Evolutionary conservation across 441 rosid species (phyloP), one percentile per base, ranked within the genome.

Genomic region (Biscutella laevigata): DNA sequence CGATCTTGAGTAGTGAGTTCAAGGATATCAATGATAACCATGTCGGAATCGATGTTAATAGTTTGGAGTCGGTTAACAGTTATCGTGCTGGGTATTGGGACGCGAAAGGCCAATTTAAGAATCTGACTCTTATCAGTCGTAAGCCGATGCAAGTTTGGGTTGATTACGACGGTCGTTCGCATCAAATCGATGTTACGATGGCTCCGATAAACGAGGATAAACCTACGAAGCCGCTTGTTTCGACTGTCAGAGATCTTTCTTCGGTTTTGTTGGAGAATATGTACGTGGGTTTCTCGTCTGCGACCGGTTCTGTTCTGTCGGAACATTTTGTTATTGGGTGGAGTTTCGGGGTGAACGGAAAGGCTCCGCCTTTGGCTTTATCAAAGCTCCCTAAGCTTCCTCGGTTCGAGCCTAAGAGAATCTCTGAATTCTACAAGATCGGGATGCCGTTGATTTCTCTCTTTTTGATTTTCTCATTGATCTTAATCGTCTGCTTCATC

Each of bases 261-360:
- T 44, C 73, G 4, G 56, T 78, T 43, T 12, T 85, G 29, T n/a
- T 6, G 1, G 77, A 78, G 5, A 57, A 46, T 4, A 88, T 88
- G 97, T 83, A 42, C 20, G 79, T 83, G 12, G 95, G 97, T 2
- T 88, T 88, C 59, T 83, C 95, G 5, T 61, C 97, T 30, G 84
- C 97, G n/a, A 85, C 97, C 0, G 97, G 97, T 11, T 61, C 81
- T 64, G 86, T 83, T 2, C 70, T 75, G 12, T 81, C 87, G 48
- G 76, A 84, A 0, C 92, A 88, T 64, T 85, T 64, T 46, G 28
- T 88, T 1, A 19, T 77, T 15, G 96, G 95, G 1, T 88, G 97
- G 97, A 81, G 88, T 66, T 80, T 88, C 7, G 68, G 59, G 8
- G 66, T 83, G 6, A 70, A 72, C 22, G 79, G 67, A 3, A 40